phyloP scores from a whole-genome alignment of 768 basidiomycete species.

The Lentinula sp. region DNA sequence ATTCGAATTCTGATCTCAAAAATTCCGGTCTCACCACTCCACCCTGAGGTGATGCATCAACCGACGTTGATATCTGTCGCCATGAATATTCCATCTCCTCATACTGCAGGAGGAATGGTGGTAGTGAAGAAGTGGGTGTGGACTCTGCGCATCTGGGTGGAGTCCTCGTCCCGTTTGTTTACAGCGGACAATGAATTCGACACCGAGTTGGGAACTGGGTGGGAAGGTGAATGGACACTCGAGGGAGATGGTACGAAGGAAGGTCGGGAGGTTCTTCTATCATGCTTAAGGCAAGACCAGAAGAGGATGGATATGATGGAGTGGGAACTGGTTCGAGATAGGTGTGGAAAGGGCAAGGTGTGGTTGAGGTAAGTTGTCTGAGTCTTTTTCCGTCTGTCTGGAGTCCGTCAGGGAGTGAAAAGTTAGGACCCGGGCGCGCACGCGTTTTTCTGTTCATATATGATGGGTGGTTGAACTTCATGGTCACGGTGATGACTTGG shows the following conservation, averaged over 20 bases:
- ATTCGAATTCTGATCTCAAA: not conserved
- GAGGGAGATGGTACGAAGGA: slow-evolving; percentile 73
- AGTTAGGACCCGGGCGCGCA: too few relatives aligned
- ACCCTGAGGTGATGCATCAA: not conserved
- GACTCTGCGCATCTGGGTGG: slow-evolving; percentile 46
- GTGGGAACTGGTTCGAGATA: slow-evolving; percentile 60
- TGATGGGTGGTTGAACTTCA: not conserved
- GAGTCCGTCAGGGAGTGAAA: not conserved
- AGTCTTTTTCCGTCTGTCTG: not conserved
- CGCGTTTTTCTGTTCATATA: not conserved
- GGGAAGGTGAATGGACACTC: slow-evolving; percentile 76
- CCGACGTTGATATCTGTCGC: not conserved
- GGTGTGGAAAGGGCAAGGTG: slow-evolving; percentile 48
- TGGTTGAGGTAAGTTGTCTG: slow-evolving; percentile 54
- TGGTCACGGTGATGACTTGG: not conserved
- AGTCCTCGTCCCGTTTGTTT: slow-evolving; percentile 4
- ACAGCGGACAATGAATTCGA: not conserved
- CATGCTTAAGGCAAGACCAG: slow-evolving; percentile 37
- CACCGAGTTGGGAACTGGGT: slow-evolving; percentile 50
- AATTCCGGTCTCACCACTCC: not conserved
- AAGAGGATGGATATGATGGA: slow-evolving; percentile 23
- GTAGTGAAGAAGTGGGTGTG: slow-evolving; percentile 60
- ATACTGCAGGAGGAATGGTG: slow-evolving; percentile 54
- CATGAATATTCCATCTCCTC: slow-evolving; percentile 22
- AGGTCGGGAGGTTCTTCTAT: slow-evolving; percentile 49